phyloP scores from a whole-genome alignment of 148 eudicot species.

The Spergularia marina region DNA sequence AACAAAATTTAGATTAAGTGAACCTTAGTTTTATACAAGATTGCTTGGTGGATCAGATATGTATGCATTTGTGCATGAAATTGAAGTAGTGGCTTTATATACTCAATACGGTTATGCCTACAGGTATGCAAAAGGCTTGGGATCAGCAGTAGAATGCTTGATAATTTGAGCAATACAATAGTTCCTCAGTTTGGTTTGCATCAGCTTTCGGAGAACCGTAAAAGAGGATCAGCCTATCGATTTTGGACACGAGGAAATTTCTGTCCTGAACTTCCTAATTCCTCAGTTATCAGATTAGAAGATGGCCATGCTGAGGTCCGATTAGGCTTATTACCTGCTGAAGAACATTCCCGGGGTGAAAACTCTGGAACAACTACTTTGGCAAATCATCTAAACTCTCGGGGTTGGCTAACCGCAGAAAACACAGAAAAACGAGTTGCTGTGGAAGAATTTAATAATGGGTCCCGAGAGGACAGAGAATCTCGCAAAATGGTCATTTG shows the following conservation, averaged over 20 bases:
- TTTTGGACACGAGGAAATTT: constrained; percentile 75
- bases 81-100: constrained; percentile 1
- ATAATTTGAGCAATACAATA: constrained; percentile 53
- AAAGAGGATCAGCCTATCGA: constrained; percentile 64
- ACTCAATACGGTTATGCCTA: neutral
- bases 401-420: constrained; percentile 29
- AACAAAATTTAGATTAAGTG: too few relatives aligned
- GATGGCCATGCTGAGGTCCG: constrained; percentile 30
- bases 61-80: neutral
- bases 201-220: constrained; percentile 59
- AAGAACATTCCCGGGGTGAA: constrained; percentile 28
- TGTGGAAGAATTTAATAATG: constrained; percentile 33
- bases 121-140: constrained; percentile 92
- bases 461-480: constrained; percentile 30
- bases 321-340: constrained; percentile 24
- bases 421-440: constrained; percentile 30
- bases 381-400: constrained; percentile 31
- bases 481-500: constrained; percentile 30
- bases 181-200: constrained; percentile 70
- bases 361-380: constrained; percentile 28
- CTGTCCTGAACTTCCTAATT: constrained; percentile 42
- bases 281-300: constrained; percentile 32
- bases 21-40: too few relatives aligned
- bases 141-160: constrained; percentile 58
- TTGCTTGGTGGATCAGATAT: neutral